A percentile compares a stretch with the other conserved stretches of the same genome.
Conservation (phyloP, 108 stramenopile genomes). For the Skeletonema marinoi region DNA sequence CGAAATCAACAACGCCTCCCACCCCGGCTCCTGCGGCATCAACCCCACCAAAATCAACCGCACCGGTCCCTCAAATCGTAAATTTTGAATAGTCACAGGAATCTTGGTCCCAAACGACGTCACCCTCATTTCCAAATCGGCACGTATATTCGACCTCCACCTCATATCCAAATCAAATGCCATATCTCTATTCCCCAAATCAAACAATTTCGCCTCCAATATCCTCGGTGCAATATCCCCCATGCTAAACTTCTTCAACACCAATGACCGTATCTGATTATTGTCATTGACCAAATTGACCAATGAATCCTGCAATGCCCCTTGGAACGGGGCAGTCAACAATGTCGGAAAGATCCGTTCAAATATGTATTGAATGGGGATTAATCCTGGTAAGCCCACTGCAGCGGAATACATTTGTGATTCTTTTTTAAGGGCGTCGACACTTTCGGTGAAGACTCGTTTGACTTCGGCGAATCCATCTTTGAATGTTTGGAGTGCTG, state of each 20-base stretch:
- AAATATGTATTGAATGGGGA: slow-evolving; percentile 61
- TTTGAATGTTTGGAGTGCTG: slow-evolving; percentile 50
- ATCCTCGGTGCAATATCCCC: slow-evolving; percentile 46
- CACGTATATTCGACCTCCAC: slow-evolving; percentile 43
- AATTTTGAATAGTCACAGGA: slow-evolving; percentile 56
- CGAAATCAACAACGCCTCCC: slow-evolving; percentile 52
- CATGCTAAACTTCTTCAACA: slow-evolving; percentile 38
- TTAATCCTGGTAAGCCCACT: slow-evolving; percentile 44
- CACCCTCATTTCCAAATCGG: slow-evolving; percentile 39
- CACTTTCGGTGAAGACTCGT: slow-evolving; percentile 55
- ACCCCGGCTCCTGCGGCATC: slow-evolving; percentile 42
- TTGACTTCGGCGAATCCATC: slow-evolving; percentile 42
- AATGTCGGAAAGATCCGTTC: slow-evolving; percentile 53
- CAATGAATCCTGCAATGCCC: slow-evolving; percentile 38
- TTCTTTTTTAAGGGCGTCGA: slow-evolving; percentile 58
- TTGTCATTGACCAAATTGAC: slow-evolving; percentile 36
- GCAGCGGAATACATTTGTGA: slow-evolving; percentile 48
- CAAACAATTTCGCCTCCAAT: slow-evolving; percentile 53
- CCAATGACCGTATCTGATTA: slow-evolving; percentile 39
- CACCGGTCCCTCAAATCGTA: slow-evolving; percentile 55
- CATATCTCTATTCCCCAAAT: slow-evolving; percentile 49
- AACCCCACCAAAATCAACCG: slow-evolving; percentile 52
- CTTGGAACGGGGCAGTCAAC: slow-evolving; percentile 44
- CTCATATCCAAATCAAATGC: slow-evolving; percentile 44
- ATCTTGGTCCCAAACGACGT: slow-evolving; percentile 29